Evolutionary conservation across 2,329 filamentous ascomycete species (phyloP).

Genomic region (Colletotrichum shisoi): DNA sequence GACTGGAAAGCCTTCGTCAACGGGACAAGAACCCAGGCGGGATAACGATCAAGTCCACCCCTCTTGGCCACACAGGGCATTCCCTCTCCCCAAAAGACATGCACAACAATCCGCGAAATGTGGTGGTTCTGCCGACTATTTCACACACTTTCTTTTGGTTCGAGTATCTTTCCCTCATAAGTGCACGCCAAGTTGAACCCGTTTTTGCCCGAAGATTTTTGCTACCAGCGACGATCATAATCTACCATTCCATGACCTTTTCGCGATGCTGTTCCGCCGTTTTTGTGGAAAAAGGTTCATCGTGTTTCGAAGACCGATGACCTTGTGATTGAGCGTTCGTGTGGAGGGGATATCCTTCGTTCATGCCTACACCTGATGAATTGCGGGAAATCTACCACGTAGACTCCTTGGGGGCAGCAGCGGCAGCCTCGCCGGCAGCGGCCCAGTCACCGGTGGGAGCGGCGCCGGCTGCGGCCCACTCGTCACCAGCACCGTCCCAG

Average conservation of each 20-base stretch:
- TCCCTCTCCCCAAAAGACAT: slow-evolving; percentile 71
- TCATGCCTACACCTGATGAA: slow-evolving; percentile 26
- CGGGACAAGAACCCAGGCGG: slow-evolving; percentile 53
- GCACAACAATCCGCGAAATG: slow-evolving; percentile 36
- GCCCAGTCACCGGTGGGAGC: slow-evolving; percentile 69
- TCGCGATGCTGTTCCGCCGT: slow-evolving; percentile 40
- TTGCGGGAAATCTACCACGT: slow-evolving; percentile 56
- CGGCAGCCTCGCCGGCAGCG: slow-evolving; percentile 56
- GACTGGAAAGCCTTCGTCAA: slow-evolving; percentile 19
- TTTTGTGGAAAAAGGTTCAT: slow-evolving; percentile 34
- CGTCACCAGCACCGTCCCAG: slow-evolving; percentile 63
- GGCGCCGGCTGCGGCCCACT: slow-evolving; percentile 71
- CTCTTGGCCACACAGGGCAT: slow-evolving; percentile 94
- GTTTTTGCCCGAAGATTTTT: slow-evolving; percentile 38
- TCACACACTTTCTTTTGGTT: slow-evolving; percentile 40
- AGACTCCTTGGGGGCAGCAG: slow-evolving; percentile 58
- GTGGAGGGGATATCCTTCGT: slow-evolving; percentile 27
- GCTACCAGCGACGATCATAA: slow-evolving; percentile 41
- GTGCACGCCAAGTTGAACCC: slow-evolving; percentile 73
- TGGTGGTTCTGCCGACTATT: slow-evolving; percentile 32
- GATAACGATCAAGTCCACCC: slow-evolving; percentile 90
- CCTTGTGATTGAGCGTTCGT: slow-evolving; percentile 28
- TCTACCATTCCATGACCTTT: slow-evolving; percentile 42
- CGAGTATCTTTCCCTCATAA: slow-evolving; percentile 99
- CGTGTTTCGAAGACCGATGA: slow-evolving; percentile 28